Percentiles rank a stretch among this genome's conserved stretches.
These are phyloP conservation scores for Leccinum subgranulosum DNA, from an alignment of 768 basidiomycete genomes.

Conservation along the genomic window DNA sequence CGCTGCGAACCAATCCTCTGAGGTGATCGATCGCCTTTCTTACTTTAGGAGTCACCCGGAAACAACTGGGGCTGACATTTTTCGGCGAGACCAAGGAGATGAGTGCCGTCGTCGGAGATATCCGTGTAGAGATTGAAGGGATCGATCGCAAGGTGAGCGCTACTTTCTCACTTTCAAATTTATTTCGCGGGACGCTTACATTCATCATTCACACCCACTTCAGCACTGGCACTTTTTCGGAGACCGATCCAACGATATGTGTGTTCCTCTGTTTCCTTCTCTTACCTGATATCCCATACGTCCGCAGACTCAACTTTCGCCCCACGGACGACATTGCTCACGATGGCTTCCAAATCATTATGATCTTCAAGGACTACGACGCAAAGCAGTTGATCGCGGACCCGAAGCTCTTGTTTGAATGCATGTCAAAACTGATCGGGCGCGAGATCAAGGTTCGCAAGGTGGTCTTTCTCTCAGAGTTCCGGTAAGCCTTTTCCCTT, in stretches of 20 bases:
- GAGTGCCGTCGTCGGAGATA: constrained; percentile 34
- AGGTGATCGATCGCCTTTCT: background rate
- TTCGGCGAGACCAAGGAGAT: constrained; percentile 37
- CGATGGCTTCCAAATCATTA: constrained; percentile 21
- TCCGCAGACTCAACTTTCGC: constrained; percentile 7
- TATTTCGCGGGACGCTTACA: background rate
- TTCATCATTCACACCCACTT: background rate
- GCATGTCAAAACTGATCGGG: constrained; percentile 28
- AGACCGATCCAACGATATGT: constrained; percentile 3
- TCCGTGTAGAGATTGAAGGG: constrained; percentile 30
- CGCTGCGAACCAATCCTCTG: background rate
- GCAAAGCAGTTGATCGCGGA: constrained; percentile 16
- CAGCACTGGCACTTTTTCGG: constrained; percentile 27
- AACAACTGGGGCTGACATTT: constrained; percentile 40
- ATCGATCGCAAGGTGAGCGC: constrained; percentile 25
- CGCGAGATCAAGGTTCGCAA: constrained; percentile 32
- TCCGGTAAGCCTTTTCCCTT: constrained; percentile 19
- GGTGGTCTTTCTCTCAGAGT: constrained; percentile 24
- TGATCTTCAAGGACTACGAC: constrained; percentile 6
- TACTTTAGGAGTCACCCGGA: constrained; percentile 35
- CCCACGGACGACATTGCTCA: constrained; percentile 16
- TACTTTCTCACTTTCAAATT: background rate
- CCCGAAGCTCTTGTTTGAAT: constrained; percentile 26
- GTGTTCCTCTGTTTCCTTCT: background rate
- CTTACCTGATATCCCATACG: background rate